Base-by-base conservation (phyloP, 768 basidiomycete species). In the Phlegmacium glaucopus region DNA sequence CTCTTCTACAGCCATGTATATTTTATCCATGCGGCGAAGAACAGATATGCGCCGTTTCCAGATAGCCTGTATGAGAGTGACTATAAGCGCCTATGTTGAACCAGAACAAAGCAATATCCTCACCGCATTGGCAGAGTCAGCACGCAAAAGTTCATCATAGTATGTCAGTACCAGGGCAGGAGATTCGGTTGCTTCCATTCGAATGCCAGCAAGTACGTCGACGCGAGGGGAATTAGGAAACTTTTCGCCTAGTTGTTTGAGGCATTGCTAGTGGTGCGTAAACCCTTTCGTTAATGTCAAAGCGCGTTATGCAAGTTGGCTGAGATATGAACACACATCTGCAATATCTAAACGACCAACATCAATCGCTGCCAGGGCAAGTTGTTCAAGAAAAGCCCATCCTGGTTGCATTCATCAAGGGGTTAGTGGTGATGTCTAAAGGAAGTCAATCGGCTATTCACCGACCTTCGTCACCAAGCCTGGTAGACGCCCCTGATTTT, bases 21-120 rank as follows among this genome's bases (percentile, higher is more conserved):
- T 64, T 59, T 78, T 78, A 39, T 88, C 83, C 6, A 68, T 72
- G 9, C 80, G 72, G 38, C 85, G 71, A 9, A 87, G 74, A 9
- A 92, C 78, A 0, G 88, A 81, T 53, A 90, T 82, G 44, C 82
- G 79, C n/a, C 93, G 80, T 56, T 92, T 91, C 83, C 90, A 91
- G 27, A 78, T 64, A 1, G 79, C 78, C 91, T 83, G 45, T 22
- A 42, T 38, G 28, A 9, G 13, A 15, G 34, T 3, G 16, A 34
- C 13, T 1, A 13, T 55, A 17, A 58, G 45, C 13, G 5, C 8
- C 9, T 13, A 37, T 4, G 8, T 35, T 30, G 10, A 9, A 12
- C 7, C 8, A 17, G 11, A 29, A 26, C 15, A 13, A 34, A 13
- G 26, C 22, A 22, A 22, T 22, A 3, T 70, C 88, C 49, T 55